Percentiles rank a stretch among this genome's conserved stretches.
Conservation (phyloP, 305 asterid species). For the Salvia sclarea region DNA sequence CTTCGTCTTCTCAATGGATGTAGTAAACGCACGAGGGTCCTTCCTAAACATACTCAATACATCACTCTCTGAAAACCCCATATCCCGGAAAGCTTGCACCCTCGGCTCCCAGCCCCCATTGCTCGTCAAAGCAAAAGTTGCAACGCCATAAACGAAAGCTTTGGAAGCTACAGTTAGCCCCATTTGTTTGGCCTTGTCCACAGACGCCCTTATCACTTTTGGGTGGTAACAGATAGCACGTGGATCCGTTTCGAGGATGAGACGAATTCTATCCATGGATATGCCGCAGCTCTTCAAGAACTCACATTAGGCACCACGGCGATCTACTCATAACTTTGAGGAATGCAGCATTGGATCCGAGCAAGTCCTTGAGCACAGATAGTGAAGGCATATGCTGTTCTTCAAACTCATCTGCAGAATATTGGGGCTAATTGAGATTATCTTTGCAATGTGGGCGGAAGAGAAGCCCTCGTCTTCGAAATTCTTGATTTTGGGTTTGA, state of each 20-base stretch:
- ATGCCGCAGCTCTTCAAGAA: too few species aligned
- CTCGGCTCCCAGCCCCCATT: neutral
- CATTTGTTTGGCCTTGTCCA: neutral
- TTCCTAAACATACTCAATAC: neutral
- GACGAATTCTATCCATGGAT: neutral
- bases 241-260: neutral
- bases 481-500: slow-evolving; percentile 10
- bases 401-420: neutral
- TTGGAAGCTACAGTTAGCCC: neutral
- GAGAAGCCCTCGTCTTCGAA: slow-evolving; percentile 16
- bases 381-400: neutral
- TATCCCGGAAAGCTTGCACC: neutral
- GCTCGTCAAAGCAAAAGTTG: neutral
- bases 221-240: neutral
- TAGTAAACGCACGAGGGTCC: too few species aligned
- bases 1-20: too few species aligned
- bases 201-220: neutral
- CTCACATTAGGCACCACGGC: slow-evolving; percentile 12
- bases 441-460: neutral
- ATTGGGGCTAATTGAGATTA: neutral
- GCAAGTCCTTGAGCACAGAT: neutral
- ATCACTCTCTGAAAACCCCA: neutral
- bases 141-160: neutral
- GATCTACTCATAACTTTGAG: neutral
- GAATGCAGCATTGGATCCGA: neutral